Percentiles rank a stretch among this genome's conserved stretches.
Evolutionary conservation across 495 filamentous ascomycete species (phyloP).

Genomic region (Trypethelium eluteriae): DNA sequence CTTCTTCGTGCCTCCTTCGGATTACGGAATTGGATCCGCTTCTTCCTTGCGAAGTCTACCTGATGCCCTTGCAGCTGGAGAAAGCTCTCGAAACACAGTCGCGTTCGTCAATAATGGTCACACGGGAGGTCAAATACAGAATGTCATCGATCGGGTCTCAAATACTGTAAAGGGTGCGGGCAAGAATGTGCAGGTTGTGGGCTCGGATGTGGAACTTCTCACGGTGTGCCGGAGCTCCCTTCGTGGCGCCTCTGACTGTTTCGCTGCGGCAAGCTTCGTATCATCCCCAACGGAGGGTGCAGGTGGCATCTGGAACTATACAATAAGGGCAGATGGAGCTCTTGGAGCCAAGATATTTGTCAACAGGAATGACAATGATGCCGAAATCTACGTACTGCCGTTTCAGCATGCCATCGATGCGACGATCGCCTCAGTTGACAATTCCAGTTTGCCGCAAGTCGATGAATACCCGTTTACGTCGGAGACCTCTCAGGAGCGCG

Average conservation of each 20-base stretch:
- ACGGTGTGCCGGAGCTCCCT: constrained; percentile 58
- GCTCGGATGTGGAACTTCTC: constrained; percentile 47
- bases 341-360: constrained; percentile 54
- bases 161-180: constrained; percentile 45
- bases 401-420: constrained; percentile 69
- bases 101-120: constrained; percentile 74
- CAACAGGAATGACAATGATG: constrained; percentile 53
- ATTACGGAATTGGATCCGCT: constrained; percentile 57
- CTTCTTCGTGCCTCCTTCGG: constrained; percentile 35
- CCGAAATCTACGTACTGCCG: constrained; percentile 65
- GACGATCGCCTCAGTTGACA: constrained; percentile 53
- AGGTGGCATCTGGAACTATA: constrained; percentile 74
- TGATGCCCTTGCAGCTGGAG: constrained; percentile 48
- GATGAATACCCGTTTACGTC: constrained; percentile 67
- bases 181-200: constrained; percentile 48
- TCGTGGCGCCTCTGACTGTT: constrained; percentile 64
- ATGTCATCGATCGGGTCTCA: constrained; percentile 56
- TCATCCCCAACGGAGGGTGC: constrained; percentile 61
- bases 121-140: constrained; percentile 60
- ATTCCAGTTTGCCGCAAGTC: constrained; percentile 34
- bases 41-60: constrained; percentile 52
- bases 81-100: constrained; percentile 49
- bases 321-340: constrained; percentile 61
- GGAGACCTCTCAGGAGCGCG: constrained; percentile 54
- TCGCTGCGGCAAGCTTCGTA: constrained; percentile 65